phyloP scores from a whole-genome alignment of 495 filamentous ascomycete species.

The Articulospora tetracladia region DNA sequence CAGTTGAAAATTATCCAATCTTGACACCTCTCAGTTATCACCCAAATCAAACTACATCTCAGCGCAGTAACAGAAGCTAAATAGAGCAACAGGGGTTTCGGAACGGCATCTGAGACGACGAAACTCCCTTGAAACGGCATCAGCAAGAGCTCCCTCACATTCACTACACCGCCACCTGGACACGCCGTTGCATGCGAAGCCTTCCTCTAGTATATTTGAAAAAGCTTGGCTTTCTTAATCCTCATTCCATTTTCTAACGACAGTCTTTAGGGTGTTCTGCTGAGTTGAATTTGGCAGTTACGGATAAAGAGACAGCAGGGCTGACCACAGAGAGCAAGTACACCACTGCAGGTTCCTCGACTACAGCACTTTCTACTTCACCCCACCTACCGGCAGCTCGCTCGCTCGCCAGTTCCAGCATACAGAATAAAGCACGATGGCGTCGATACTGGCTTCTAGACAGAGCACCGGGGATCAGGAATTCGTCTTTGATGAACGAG shows the following conservation, averaged over 20 bases:
- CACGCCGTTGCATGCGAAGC: not conserved
- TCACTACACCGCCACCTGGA: not conserved
- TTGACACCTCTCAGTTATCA: too few relatives aligned
- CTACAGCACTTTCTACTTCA: not conserved
- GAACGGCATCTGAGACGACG: not conserved
- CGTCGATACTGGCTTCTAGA: not conserved
- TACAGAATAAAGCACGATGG: not conserved
- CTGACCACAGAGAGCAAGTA: not conserved
- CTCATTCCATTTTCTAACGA: not conserved
- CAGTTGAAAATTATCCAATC: too few relatives aligned
- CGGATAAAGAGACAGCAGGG: constrained; percentile 1
- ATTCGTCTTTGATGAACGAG: constrained; percentile 7
- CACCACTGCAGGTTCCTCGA: not conserved
- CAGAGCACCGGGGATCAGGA: constrained; percentile 1
- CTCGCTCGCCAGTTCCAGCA: constrained; percentile 7
- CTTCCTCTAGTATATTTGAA: not conserved
- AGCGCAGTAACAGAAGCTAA: too few relatives aligned
- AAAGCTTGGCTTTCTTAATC: constrained; percentile 9
- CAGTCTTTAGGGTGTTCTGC: not conserved
- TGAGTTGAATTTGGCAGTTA: not conserved
- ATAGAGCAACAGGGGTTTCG: not conserved
- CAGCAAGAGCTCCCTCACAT: not conserved
- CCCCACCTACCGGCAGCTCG: constrained; percentile 1
- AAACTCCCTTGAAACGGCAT: not conserved
- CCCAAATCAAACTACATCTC: too few relatives aligned